Base-by-base conservation (phyloP, 2,329 filamentous ascomycete species). In the Colletotrichum sublineola region DNA sequence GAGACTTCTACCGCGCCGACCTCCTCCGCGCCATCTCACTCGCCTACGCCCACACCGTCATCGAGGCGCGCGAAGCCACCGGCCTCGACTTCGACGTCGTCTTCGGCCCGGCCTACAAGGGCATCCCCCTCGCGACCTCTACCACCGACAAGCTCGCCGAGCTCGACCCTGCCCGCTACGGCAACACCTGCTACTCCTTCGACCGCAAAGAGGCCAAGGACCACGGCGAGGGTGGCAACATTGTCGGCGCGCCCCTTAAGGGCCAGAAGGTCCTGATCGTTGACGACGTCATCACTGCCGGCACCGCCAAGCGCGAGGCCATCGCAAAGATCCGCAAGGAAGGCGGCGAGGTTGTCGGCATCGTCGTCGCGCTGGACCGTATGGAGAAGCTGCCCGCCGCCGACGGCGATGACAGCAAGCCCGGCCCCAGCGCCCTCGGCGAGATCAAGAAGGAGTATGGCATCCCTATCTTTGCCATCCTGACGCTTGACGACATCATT, bases 171-270 rank as follows among this genome's bases (percentile, higher is more conserved):
- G 82, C 84, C 63, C 89, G 87, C 74, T 96, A 93, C 82, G 90
- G 89, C 68, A 83, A 87, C 55, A 87, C 93, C 69, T 94, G 92
- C 79, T 98, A 97, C 85, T 92, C 91, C 44, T 98, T 97, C 84
- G 97, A 98, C 84, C 91, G 96, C 79, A 98, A 98, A 85, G 96
- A 98, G 84, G 93, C 92, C 78, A 98, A 98, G 86, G 93, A 94
- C 79, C 96, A 98, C 81, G 96, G 96, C 56, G 96, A 99, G 84
- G 96, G 96, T 44, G 96, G 96, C 56, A 93, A 90, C 80, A 97
- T 98, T 78, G 95, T 98, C 18, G 96, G 96, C 14, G 93, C 94
- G 40, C 88, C 92, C 8, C 86, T 98, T 64, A 93, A 93, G 83
- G 95, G 94, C 66, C 95, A 96, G 88, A 90, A 89, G 73, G 91